Evolutionary conservation across 345 rosid species (phyloP), one percentile per base, ranked within the genome.

Genomic region (Melaleuca alternifolia): DNA sequence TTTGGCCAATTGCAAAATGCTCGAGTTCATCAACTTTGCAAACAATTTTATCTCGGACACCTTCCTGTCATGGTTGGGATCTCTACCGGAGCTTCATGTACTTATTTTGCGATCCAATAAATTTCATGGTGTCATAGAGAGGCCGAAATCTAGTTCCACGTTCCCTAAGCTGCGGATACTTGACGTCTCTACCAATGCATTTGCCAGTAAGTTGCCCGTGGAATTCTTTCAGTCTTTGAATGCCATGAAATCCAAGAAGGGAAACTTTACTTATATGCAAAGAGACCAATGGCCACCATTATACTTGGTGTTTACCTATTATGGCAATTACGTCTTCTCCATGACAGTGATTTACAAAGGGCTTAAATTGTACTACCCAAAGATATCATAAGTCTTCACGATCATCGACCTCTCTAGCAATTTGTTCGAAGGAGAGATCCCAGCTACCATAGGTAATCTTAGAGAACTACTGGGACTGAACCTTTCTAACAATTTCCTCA

Each of bases 401-500:
- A 26, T 51, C 18, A 46, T 90, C 21, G 88, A 89, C 86, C 65
- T 90, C n/a, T 90, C 89, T 0, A 53, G 86, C 65, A 91, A 86
- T 50, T 65, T 10, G 23, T 88, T 90, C 13, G 23, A 57, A 51
- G 86, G 91, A 16, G 83, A 85, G 57, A 87, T 88, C 77, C 87
- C 86, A 1, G 50, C n/a, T 7, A 24, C 28, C 53, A 50, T 87
- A 11, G 83, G 85, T 3, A 77, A 86, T 11, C 83, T 89, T 20
- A 65, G 61, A 53, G 82, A 44, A 3, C 41, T 86, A 1, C 84
- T 44, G 0, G 41, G 59, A 48, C 75, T 88, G 54, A 88, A 88
- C 54, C 86, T 90, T 8, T 91, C 90, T 48, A 81, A 90, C 83
- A 87, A 91, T 51, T 28, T 30, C 11, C 88, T 91, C 65, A 54